phyloP scores from a whole-genome alignment of 352 stramenopile species.

The Ochromonadaceae sp. region DNA sequence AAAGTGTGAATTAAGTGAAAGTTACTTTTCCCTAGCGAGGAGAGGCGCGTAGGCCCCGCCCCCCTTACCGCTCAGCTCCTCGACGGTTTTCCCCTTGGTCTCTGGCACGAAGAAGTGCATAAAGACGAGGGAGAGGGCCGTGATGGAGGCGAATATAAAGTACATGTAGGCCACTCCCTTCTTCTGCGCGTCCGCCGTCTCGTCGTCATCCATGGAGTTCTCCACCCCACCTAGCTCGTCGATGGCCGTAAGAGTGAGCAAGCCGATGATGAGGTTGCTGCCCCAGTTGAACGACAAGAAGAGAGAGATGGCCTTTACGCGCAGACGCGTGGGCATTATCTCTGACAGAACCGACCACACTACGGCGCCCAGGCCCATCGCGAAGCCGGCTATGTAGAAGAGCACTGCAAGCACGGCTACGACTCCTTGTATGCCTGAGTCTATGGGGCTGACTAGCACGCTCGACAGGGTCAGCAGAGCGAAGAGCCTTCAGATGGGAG shows the following conservation, averaged over 20 bases:
- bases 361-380: slow-evolving; percentile 47
- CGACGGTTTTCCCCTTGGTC: no score
- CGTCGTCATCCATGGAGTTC: slow-evolving; percentile 11
- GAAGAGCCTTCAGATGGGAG: background rate
- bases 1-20: no score
- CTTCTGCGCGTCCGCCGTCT: slow-evolving; percentile 41
- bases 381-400: slow-evolving; percentile 59
- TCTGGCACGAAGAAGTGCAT: slow-evolving; percentile 43
- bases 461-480: slow-evolving; percentile 13
- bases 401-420: slow-evolving; percentile 56
- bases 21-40: no score
- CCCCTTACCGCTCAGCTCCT: no score
- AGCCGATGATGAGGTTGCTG: slow-evolving; percentile 38
- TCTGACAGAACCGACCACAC: slow-evolving; percentile 58
- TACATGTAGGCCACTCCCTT: slow-evolving; percentile 63
- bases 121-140: slow-evolving; percentile 35
- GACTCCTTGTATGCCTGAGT: background rate
- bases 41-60: no score
- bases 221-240: slow-evolving; percentile 42
- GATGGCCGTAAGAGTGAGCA: slow-evolving; percentile 35
- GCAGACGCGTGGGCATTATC: slow-evolving; percentile 62
- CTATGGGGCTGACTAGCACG: background rate
- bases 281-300: slow-evolving; percentile 64
- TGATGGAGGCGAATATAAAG: slow-evolving; percentile 40
- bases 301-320: slow-evolving; percentile 53